Base-by-base conservation (phyloP, 441 rosid genomes). In the Arabidopsis lyrata region DNA sequence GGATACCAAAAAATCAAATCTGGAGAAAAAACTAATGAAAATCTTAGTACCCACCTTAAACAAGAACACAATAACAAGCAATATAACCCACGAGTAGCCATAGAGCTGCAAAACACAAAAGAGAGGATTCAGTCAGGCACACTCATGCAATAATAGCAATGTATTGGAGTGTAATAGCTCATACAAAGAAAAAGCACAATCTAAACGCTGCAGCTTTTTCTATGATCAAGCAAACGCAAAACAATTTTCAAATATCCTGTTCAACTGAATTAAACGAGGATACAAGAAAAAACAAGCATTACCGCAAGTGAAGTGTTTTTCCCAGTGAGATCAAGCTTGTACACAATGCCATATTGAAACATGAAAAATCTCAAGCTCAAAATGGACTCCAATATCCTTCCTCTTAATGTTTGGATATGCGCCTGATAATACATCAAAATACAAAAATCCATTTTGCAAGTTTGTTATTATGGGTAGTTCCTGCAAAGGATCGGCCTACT, bases 291-390 rank as follows among this genome's bases (percentile, higher is more conserved):
- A 52, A 77, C 66, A 35, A 69, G 74, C 64, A 65, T 63, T 87
- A 95, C 99, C 91, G 80, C 91, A 55, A 95, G 80, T 71, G 97
- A 95, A 49, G 92, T 92, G 72, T 70, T 57, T 29, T 74, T 78
- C 78, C 80, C 90, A 10, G 99, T 90, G 68, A 90, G 88, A 67
- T 86, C 69, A 65, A 95, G 93, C 80, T 95, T 95, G 90, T 95
- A 95, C 50, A 95, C 96, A 55, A 95, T 78, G 73, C 99, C 99
- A 76, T 95, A 95, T 81, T 95, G 99, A 77, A 95, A 92, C 68
- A 95, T 13, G 35, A 95, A 18, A 86, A 95, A 95, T 76, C 97
- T 91, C 74, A 86, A 73, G 83, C 88, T 95, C 77, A 95, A 84
- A 72, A 95, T 85, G 45, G 97, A 89, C 81, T 95, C 99, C 86